Evolutionary conservation across 805 yeast genomes (phyloP).

Genomic region (Candida sanyiensis): DNA sequence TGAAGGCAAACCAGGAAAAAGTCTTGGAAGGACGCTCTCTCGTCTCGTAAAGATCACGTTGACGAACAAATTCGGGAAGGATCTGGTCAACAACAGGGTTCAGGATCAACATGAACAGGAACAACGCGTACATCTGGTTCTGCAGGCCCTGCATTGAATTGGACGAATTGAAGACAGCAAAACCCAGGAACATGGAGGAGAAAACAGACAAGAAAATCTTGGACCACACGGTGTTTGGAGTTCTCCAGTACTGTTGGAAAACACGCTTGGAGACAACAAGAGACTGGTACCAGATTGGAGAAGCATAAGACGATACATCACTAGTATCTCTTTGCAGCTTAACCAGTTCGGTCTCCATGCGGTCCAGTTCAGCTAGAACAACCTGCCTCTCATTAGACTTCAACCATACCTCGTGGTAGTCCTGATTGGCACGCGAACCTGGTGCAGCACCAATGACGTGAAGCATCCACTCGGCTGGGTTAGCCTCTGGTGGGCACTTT

Average conservation of each 20-base stretch:
- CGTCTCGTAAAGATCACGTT: conserved; percentile 63
- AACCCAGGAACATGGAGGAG: conserved; percentile 64
- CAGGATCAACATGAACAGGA: conserved; percentile 58
- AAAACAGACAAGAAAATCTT: conserved; percentile 48
- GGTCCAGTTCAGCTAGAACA: conserved; percentile 52
- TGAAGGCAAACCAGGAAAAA: conserved; percentile 59
- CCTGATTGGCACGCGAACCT: conserved; percentile 67
- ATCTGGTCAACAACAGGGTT: conserved; percentile 56
- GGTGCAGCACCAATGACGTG: conserved; percentile 82
- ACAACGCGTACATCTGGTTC: conserved; percentile 73
- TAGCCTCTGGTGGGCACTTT: conserved; percentile 61
- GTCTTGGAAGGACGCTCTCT: conserved; percentile 72
- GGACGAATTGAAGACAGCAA: conserved; percentile 65
- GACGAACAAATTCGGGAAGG: conserved; percentile 54
- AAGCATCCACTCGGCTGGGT: conserved; percentile 92
- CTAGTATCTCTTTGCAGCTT: conserved; percentile 29
- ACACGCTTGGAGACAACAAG: conserved; percentile 46
- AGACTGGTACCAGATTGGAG: conserved; percentile 39
- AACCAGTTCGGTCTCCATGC: conserved; percentile 57
- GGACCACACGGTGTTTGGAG: conserved; percentile 56
- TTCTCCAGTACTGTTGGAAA: conserved; percentile 62
- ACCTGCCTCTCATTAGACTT: conserved; percentile 56
- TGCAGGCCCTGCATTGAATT: conserved; percentile 65
- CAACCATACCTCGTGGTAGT: conserved; percentile 74
- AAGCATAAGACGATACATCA: conserved; percentile 39